These are phyloP conservation scores for Alternaria sp. DNA, from an alignment of 2,329 filamentous ascomycete species.

Conservation along the genomic window DNA sequence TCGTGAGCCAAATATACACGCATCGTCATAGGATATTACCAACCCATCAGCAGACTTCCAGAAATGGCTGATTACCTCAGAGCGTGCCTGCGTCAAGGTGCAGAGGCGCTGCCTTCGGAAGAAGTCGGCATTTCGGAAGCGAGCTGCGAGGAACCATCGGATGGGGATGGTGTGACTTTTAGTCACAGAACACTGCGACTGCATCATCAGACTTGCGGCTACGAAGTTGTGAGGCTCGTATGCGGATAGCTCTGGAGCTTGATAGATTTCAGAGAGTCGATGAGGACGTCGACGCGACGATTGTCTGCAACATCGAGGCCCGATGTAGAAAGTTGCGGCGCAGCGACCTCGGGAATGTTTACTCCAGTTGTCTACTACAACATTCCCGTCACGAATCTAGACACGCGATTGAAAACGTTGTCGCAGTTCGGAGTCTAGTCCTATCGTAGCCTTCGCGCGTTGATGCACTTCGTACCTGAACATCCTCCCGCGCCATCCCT, in stretches of 20 bases:
- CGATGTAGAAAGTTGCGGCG: background rate
- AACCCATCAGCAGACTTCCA: background rate
- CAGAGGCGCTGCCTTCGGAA: background rate
- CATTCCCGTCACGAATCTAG: background rate
- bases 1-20: background rate
- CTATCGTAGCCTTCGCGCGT: background rate
- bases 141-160: background rate
- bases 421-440: background rate
- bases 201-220: background rate
- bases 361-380: background rate
- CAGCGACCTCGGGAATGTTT: fast-evolving
- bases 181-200: background rate
- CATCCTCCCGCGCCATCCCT: background rate
- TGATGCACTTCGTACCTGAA: background rate
- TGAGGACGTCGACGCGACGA: no score
- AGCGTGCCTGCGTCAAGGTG: background rate
- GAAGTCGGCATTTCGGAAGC: background rate
- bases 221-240: fast-evolving
- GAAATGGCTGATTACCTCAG: background rate
- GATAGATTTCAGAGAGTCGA: no score
- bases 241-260: no score
- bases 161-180: conserved; percentile 1
- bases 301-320: no score
- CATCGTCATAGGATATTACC: background rate
- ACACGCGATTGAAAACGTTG: background rate